Evolutionary conservation across 139 green algal species (phyloP), one percentile per base, ranked within the genome.

Genomic region (Micromonas commoda): DNA sequence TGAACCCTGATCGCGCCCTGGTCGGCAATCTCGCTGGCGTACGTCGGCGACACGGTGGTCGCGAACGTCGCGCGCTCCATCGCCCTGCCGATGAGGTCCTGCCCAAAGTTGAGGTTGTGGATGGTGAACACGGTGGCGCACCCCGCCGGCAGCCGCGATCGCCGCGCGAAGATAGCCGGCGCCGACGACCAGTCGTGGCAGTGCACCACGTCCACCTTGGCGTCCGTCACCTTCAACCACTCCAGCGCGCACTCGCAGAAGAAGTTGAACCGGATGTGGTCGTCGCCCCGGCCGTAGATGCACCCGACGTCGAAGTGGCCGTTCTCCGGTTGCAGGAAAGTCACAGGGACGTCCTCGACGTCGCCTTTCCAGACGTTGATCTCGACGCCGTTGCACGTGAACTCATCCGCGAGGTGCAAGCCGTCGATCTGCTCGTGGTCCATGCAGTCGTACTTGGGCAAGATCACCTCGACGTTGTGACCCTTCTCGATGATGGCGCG

Each of bases 1-100:
- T 39, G 31, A 26, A 34, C 63, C 28, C 34, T 70, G 28, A 71
- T 65, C 13, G 75, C 31, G 24, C 20, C 5, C 26, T 69, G 75
- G 31, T 64, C 19, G 4, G 24, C 23, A 0, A 75, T 39, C 78
- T 88, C 82, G 28, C 37, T n/a, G 19, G 81, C 64, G 66, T 88
- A 86, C 32, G 81, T 88, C 16, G 85, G 85, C 24, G 80, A 86
- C 76, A 88, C 87, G 0, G 85, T 85, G 31, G 81, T 88, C n/a
- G 97, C 92, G 60, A 88, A 78, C 31, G 84, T 64, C 61, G 35
- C 80, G 21, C 38, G 28, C 28, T 75, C 70, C 80, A 87, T 86
- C 39, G 83, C 85, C 21, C 63, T 24, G 5, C 86, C 90, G 26
- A 98, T 94, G 21, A 93, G 86, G 77, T 96, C 92, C 0, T 85